Conservation (phyloP, 202 grass and related monocot species). For the Zoysia matrella region DNA sequence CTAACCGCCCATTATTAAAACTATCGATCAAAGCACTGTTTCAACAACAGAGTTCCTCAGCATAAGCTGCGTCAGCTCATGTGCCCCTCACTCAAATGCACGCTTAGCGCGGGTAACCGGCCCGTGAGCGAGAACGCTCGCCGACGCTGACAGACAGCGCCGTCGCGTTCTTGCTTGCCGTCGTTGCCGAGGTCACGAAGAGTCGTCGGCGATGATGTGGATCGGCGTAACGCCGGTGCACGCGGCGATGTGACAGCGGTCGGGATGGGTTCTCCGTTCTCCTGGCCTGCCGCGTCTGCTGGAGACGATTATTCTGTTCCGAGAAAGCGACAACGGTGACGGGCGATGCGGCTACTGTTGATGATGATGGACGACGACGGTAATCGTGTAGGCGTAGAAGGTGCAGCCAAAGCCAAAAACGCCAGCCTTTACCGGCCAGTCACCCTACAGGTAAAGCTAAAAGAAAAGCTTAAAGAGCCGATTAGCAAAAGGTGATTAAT, state of each 20-base stretch:
- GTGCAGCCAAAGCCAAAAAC: constrained; percentile 22
- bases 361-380: constrained; percentile 4
- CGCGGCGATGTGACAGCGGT: constrained; percentile 7
- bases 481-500: constrained; percentile 4
- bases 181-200: not conserved
- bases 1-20: constrained; percentile 20
- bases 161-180: not conserved
- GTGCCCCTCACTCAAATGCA: not conserved
- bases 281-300: not conserved
- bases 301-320: not conserved
- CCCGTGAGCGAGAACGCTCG: not conserved
- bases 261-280: not conserved
- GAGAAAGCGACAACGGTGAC: constrained; percentile 21
- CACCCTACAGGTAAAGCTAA: constrained; percentile 23
- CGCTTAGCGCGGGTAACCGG: too few relatives aligned
- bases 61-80: constrained; percentile 4
- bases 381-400: constrained; percentile 30
- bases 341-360: not conserved
- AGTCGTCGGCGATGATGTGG: not conserved
- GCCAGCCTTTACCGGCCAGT: constrained; percentile 29
- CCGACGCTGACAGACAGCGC: not conserved
- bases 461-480: not conserved
- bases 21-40: constrained; percentile 26
- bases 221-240: not conserved
- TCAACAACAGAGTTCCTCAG: constrained; percentile 1